Conservation (phyloP, 2,329 filamentous ascomycete genomes). For the Pseudofabraea citricarpa region DNA sequence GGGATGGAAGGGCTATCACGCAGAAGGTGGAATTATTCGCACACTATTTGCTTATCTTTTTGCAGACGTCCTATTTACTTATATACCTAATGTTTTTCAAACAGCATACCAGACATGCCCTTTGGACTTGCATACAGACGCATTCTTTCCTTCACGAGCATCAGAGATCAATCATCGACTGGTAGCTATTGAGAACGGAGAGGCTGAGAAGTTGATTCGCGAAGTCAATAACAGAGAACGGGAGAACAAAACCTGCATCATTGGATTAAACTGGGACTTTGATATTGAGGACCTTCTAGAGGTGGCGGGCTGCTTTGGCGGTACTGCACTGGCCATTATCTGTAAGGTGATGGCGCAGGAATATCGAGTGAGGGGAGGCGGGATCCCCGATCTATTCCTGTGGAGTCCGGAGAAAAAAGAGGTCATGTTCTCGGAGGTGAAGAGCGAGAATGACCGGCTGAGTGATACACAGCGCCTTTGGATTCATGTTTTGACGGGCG, state of each 20-base stretch:
- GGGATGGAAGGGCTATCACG: slow-evolving; percentile 93
- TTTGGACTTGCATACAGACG: slow-evolving; percentile 86
- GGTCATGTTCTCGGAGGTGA: slow-evolving; percentile 24
- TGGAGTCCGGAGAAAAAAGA: slow-evolving; percentile 48
- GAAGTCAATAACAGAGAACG: slow-evolving; percentile 64
- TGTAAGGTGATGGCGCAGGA: slow-evolving; percentile 96
- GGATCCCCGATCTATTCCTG: slow-evolving; percentile 87
- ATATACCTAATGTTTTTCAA: slow-evolving; percentile 95
- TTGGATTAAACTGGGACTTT: slow-evolving; percentile 90
- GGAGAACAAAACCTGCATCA: slow-evolving; percentile 73
- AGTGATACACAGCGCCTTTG: slow-evolving; percentile 95
- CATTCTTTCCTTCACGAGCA: slow-evolving; percentile 80
- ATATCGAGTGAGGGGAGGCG: slow-evolving; percentile 79
- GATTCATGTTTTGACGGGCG: slow-evolving; percentile 88
- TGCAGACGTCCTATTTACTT: slow-evolving; percentile 87
- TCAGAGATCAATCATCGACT: slow-evolving; percentile 86
- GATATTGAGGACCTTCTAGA: slow-evolving; percentile 73
- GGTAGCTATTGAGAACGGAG: slow-evolving; percentile 82
- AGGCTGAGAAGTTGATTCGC: slow-evolving; percentile 61
- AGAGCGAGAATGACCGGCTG: slow-evolving; percentile 74
- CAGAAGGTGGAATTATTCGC: slow-evolving; percentile 86
- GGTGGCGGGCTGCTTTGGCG: slow-evolving; percentile 72
- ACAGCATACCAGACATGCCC: slow-evolving; percentile 93
- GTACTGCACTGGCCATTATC: slow-evolving; percentile 74
- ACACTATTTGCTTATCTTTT: slow-evolving; percentile 90